A percentile compares a stretch with the other conserved stretches of the same genome.
phyloP scores from a whole-genome alignment of 2,329 filamentous ascomycete genomes.

The Sclerotinia glacialis region DNA sequence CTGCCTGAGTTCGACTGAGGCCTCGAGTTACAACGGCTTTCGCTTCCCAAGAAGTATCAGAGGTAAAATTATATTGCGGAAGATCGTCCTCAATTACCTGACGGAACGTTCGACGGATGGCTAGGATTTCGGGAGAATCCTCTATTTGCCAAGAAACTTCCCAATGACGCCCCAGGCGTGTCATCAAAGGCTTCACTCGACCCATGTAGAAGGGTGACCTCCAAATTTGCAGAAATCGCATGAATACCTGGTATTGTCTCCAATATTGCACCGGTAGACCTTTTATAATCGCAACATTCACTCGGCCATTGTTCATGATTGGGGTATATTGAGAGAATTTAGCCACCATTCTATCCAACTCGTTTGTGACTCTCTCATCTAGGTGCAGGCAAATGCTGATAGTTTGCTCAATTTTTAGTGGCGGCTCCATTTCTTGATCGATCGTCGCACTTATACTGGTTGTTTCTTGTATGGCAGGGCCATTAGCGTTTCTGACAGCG shows the following conservation, averaged over 20 bases:
- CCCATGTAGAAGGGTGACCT: conserved; percentile 1
- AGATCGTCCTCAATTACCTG: not conserved
- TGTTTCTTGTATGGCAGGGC: not conserved
- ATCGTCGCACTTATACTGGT: not conserved
- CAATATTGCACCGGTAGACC: conserved; percentile 17
- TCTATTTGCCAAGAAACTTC: conserved; percentile 15
- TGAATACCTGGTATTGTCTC: conserved; percentile 15
- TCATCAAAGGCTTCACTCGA: not conserved
- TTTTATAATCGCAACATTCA: conserved; percentile 10
- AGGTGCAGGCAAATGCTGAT: conserved; percentile 5
- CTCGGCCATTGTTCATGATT: conserved; percentile 5
- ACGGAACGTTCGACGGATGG: conserved; percentile 10
- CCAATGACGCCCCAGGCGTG: not conserved
- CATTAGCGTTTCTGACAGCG: not conserved
- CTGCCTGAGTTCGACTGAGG: not conserved
- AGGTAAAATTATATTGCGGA: not conserved
- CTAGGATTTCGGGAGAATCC: not conserved
- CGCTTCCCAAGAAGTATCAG: conserved; percentile 1
- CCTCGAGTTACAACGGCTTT: conserved; percentile 1
- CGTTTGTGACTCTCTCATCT: not conserved
- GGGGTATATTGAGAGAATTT: not conserved
- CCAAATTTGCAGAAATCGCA: conserved; percentile 2
- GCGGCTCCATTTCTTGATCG: not conserved
- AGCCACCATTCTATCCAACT: conserved; percentile 8
- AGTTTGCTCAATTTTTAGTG: not conserved